These are phyloP conservation scores for Endocarpon pusillum DNA, from an alignment of 495 filamentous ascomycete species.

Conservation along the genomic window DNA sequence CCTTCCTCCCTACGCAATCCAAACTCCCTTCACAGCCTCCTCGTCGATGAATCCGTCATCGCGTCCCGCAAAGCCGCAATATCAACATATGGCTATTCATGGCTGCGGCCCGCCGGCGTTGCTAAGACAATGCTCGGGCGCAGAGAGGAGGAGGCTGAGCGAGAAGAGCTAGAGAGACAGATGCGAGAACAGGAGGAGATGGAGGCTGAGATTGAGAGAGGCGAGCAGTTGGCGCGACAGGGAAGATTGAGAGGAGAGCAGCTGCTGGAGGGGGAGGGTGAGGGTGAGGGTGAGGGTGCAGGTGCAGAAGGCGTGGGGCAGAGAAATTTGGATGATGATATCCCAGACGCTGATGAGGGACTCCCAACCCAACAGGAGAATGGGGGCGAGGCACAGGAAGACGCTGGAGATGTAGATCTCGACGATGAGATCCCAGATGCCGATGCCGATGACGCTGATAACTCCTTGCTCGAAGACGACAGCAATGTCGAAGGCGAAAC, in stretches of 20 bases:
- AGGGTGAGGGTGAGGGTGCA: constrained; percentile 15
- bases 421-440: constrained; percentile 1
- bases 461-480: not conserved
- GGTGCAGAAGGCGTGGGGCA: constrained; percentile 23
- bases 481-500: constrained; percentile 1
- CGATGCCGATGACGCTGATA: not conserved
- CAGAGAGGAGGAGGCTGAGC: constrained; percentile 62
- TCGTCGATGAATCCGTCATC: constrained; percentile 49
- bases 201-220: constrained; percentile 39
- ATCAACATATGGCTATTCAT: constrained; percentile 54
- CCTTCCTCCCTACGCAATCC: constrained; percentile 1
- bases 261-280: constrained; percentile 7
- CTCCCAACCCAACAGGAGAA: no score
- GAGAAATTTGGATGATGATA: constrained; percentile 31
- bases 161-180: constrained; percentile 54
- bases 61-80: constrained; percentile 54
- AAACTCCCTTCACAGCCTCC: constrained; percentile 38
- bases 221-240: constrained; percentile 16
- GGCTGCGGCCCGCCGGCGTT: constrained; percentile 65
- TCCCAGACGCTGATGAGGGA: constrained; percentile 23
- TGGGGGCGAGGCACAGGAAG: constrained; percentile 11
- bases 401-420: constrained; percentile 6
- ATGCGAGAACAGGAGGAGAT: constrained; percentile 47
- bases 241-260: constrained; percentile 11
- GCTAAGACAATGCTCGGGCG: constrained; percentile 59